Evolutionary conservation across 2,329 filamentous ascomycete species (phyloP).

Genomic region (Penicillium sp.): DNA sequence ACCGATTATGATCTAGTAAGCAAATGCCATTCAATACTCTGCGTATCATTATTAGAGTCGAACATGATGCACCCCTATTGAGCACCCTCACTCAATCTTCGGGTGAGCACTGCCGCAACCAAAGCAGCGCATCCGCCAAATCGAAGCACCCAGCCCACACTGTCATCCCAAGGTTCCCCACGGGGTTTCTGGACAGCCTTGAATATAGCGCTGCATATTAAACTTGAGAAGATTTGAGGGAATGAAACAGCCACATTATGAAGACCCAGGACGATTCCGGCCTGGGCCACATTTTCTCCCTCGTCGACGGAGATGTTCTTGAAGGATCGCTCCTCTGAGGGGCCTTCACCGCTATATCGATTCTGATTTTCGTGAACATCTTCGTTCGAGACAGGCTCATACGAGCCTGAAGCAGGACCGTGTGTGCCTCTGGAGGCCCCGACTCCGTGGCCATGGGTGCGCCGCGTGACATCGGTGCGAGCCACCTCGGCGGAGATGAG

Average conservation of each 20-base stretch:
- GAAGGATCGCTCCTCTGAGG: constrained; percentile 24
- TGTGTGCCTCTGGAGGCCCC: constrained; percentile 4
- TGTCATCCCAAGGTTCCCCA: constrained; percentile 76
- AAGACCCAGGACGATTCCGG: constrained; percentile 85
- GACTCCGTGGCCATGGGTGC: constrained; percentile 40
- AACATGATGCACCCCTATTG: neutral
- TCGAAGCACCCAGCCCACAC: constrained; percentile 78
- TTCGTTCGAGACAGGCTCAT: constrained; percentile 5
- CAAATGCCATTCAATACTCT: too few species aligned
- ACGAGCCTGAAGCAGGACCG: constrained; percentile 5
- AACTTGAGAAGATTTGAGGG: constrained; percentile 83
- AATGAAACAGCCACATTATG: constrained; percentile 93
- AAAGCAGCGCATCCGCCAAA: constrained; percentile 76
- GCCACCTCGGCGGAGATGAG: constrained; percentile 91
- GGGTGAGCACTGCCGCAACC: constrained; percentile 67
- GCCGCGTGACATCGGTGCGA: constrained; percentile 65
- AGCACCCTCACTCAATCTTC: constrained; percentile 58
- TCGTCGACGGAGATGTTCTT: constrained; percentile 19
- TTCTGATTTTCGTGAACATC: constrained; percentile 6
- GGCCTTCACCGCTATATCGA: constrained; percentile 1
- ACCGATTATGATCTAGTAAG: too few species aligned
- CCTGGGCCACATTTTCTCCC: constrained; percentile 62
- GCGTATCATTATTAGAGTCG: too few species aligned
- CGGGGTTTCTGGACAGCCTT: constrained; percentile 79
- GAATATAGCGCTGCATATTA: constrained; percentile 80